A percentile compares a stretch with the other conserved stretches of the same genome.
Evolutionary conservation across 1,284 basidiomycete species (phyloP).

Genomic region (Kwoniella shivajii): DNA sequence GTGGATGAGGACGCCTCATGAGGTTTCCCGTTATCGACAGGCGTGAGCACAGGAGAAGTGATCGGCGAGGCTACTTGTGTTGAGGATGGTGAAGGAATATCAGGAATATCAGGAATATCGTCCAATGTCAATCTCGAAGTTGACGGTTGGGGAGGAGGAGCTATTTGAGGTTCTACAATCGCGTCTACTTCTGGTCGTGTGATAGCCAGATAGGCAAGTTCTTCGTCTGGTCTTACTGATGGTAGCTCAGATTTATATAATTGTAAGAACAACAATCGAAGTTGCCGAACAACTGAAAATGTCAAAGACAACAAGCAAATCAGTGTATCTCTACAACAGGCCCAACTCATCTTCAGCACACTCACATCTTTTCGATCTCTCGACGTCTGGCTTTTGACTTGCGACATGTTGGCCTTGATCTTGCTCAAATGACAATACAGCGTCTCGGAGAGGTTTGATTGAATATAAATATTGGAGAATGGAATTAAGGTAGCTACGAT

Average conservation of each 20-base stretch:
- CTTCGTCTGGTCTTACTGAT: slow-evolving; percentile 49
- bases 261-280: slow-evolving; percentile 45
- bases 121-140: slow-evolving; percentile 15
- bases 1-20: neutral
- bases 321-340: neutral
- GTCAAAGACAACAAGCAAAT: slow-evolving; percentile 17
- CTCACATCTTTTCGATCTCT: slow-evolving; percentile 47
- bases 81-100: slow-evolving; percentile 31
- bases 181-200: slow-evolving; percentile 41
- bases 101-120: slow-evolving; percentile 26
- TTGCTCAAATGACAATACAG: slow-evolving; percentile 43
- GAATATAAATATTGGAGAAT: slow-evolving; percentile 53
- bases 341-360: too few species aligned
- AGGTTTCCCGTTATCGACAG: neutral
- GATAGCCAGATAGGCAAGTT: slow-evolving; percentile 53
- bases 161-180: slow-evolving; percentile 24
- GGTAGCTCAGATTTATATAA: slow-evolving; percentile 43
- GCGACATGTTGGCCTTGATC: slow-evolving; percentile 3
- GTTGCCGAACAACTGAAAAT: slow-evolving; percentile 39
- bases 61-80: slow-evolving; percentile 33
- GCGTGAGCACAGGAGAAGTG: slow-evolving; percentile 12
- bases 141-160: neutral
- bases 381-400: slow-evolving; percentile 33
- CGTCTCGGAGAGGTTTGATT: slow-evolving; percentile 49
- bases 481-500: slow-evolving; percentile 49